Base-by-base conservation (phyloP, 306 rosid species). In the Prunus campanulata region DNA sequence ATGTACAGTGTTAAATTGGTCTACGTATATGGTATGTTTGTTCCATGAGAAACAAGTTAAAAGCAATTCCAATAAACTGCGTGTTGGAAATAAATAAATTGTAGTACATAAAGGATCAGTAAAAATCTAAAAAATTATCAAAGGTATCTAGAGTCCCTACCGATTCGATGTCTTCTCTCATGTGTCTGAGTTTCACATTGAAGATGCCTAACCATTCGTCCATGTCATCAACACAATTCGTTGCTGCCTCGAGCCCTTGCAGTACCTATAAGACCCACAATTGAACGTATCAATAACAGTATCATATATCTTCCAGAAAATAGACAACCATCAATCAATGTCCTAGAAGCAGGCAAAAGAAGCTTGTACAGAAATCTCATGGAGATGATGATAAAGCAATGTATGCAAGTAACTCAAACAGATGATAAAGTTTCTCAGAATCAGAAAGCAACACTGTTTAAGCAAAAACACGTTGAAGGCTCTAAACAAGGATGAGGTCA, bases 81-180 rank as follows among this genome's bases (percentile, higher is more conserved):
- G 15, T 12, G 42, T 16, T 50, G 27, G 46, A 68, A 76, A 57
- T 63, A 77, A 82, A 81, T 46, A 81, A 81, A 47, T 39, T 63
- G 76, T 29, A 64, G 49, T 55, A 74, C 48, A 68, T 69, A 84
- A 50, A 82, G 71, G 68, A 79, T 68, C 62, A 64, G 50, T 42
- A 59, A 29, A 80, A 47, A 51, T 12, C 71, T 62, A 50, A 72
- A 24, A 29, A 29, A 0, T 65, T 3, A 70, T 68, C 48, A 59
- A 74, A 76, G 70, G 67, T 71, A 78, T 66, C 67, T 71, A 51
- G 44, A 66, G 56, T 63, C 78, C 87, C 68, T 89, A 95, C 99
- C 76, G 97, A 95, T 79, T 92, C 97, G 64, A 95, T 92, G 89
- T 95, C 99, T 85, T 95, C 99, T 79, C 99, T 92, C 99, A 95